Conservation (phyloP, 2,329 filamentous ascomycete genomes). For the Sordariomycetes sp. region DNA sequence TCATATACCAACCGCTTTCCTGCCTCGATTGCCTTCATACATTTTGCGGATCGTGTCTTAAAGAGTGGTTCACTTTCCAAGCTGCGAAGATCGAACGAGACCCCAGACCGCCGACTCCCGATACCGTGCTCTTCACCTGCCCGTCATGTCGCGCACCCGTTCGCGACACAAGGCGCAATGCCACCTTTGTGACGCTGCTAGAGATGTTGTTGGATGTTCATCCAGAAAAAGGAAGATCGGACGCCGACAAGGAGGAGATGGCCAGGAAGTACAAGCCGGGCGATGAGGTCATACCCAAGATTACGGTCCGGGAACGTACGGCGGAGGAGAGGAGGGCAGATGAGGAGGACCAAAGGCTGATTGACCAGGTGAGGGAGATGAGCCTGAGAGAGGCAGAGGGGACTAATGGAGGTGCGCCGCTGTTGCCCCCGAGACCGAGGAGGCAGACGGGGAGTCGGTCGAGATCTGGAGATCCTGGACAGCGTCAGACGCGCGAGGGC, state of each 20-base stretch:
- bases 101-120: constrained; percentile 36
- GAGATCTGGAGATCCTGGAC: constrained; percentile 15
- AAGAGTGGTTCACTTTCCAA: constrained; percentile 91
- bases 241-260: constrained; percentile 69
- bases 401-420: constrained; percentile 40
- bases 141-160: constrained; percentile 85
- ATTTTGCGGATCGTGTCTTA: constrained; percentile 90
- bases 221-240: constrained; percentile 61
- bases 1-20: constrained; percentile 83
- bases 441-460: constrained; percentile 21
- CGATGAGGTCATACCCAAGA: constrained; percentile 65
- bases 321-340: constrained; percentile 45
- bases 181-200: constrained; percentile 78
- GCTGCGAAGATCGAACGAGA: constrained; percentile 46
- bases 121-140: constrained; percentile 64
- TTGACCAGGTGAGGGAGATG: constrained; percentile 63
- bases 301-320: constrained; percentile 40
- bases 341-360: constrained; percentile 57
- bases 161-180: constrained; percentile 81
- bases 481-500: constrained; percentile 8
- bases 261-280: constrained; percentile 69
- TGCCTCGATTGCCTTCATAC: constrained; percentile 91
- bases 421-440: constrained; percentile 17
- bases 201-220: constrained; percentile 81
- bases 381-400: constrained; percentile 65